Base-by-base conservation (phyloP, 192 early-diverging fungal genomes). In the Coemansia sp. region DNA sequence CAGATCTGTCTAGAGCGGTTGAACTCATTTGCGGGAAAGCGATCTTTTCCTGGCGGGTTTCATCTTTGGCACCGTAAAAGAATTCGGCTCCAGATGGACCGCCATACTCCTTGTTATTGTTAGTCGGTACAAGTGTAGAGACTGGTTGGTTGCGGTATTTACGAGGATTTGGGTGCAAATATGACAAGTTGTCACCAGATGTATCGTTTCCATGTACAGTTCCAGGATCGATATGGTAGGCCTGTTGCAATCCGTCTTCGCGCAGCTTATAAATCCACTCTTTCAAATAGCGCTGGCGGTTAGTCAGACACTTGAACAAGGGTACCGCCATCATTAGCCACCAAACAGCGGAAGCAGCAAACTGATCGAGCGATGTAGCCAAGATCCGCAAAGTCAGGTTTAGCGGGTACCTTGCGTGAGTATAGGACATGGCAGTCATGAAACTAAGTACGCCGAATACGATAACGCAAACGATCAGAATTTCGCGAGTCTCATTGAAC, bases 401-500 rank as follows among this genome's bases (percentile, higher is more conserved):
- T 1, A 84, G 40, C 23, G 75, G 53, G 35, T 73, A 84, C 21
- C 19, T 6, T 1, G 77, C 67, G 28, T 59, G 43, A 55, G 73
- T 30, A 60, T 71, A 77, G 40, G 74, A 69, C 70, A 84, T 73
- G 17, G 63, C 44, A 2, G 82, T 84, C 30, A 75, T 70, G 28
- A 74, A 72, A 1, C 61, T 63, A 2, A 82, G 64, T 8, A 76
- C 61, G 3, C 62, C 64, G 35, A 82, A 82, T 1, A 82, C 74
- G 0, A 68, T 61, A 0, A 61, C 4, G 62, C 82, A 77, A 2
- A 71, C 69, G 6, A 66, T 23, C 26, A 63, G 53, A 14, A 76
- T 74, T 46, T 79, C 74, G 49, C 77, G 77, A n/a, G 64, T 67
- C 69, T 84, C 82, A 57, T 84, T 84, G 50, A 84, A 84, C 35